Conservation (phyloP, 129 eudicot genomes). For the sunflower (Helianthus annuus) region HanXRQr2.0-SUNRISE NC_035446.2:169251423-169251922, state of each 20-base stretch:
- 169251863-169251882: neutral
- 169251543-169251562: constrained; percentile 27
- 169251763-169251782: constrained; percentile 4
- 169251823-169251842: constrained; percentile 7
- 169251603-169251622: constrained; percentile 37
- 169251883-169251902: neutral
- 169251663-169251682: constrained; percentile 33
- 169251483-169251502: constrained; percentile 34
- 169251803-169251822: neutral
- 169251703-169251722: constrained; percentile 7
- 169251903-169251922: too few relatives aligned
- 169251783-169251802: constrained; percentile 5
- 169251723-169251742: neutral
- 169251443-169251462: constrained; percentile 11
- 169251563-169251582: constrained; percentile 28
- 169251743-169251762: constrained; percentile 20
- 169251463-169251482: constrained; percentile 24
- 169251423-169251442: constrained; percentile 25
- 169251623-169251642: constrained; percentile 37
- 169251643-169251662: constrained; percentile 27
- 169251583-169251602: constrained; percentile 45
- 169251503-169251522: constrained; percentile 38
- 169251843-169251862: neutral
- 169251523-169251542: constrained; percentile 26
- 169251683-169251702: constrained; percentile 35